Evolutionary conservation across 768 basidiomycete genomes (phyloP), one percentile per base, ranked within the genome.

Genomic region (Pilatotrama ljubarskyi): DNA sequence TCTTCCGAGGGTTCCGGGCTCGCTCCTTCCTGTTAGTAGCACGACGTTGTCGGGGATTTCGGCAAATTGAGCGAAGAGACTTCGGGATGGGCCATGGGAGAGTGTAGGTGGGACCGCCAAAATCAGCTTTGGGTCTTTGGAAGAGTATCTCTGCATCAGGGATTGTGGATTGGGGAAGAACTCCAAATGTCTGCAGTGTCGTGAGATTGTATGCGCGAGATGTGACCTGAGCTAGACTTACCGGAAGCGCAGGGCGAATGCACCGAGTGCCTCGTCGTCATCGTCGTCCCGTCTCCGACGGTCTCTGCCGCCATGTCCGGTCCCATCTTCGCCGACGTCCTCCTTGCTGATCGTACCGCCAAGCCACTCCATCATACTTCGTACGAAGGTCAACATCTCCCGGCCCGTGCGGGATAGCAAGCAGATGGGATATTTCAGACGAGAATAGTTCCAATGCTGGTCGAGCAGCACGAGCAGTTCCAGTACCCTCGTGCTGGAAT

Each of bases 301-400:
- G 42, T 64, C 80, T 46, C 80, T 79, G 32, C 82, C 78, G 10
- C 69, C 58, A 20, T 65, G 64, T 4, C 52, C 46, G 8, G 59
- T 57, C 7, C 82, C 85, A 29, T 91, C 89, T 70, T 91, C 92
- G 2, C 92, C 89, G 1, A 92, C 90, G 62, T 96, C 94, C 67
- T 95, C 93, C 69, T 93, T 93, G 66, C 88, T 92, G 53, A 97
- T 87, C 14, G 92, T 94, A 0, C 97, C 96, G 10, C 97, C 97
- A 63, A 99, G 85, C 94, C 95, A 98, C 71, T 98, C 97, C 84
- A 97, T 96, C 91, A 98, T 90, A 78, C 92, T 95, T 59, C 95
- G 78, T 25, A 97, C 92, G 69, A 95, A 93, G 1, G 91, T 89
- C 36, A 97, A 74, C 89, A 97, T 96, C 74, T 99, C 96, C 61